Base-by-base conservation (phyloP, 345 rosid genomes). In the Moricandia moricandioides region DNA sequence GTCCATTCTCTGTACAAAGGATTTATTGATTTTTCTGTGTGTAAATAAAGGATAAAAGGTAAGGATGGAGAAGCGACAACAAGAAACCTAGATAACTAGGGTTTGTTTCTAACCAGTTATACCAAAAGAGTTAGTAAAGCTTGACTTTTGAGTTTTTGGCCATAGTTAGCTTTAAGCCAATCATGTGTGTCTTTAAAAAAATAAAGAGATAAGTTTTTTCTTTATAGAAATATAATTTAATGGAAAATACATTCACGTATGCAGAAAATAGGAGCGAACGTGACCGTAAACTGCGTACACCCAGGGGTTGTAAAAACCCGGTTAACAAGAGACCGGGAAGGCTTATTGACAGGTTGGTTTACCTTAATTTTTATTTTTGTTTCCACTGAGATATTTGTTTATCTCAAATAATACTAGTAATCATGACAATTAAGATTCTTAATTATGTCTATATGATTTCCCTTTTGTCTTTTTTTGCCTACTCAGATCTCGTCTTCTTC, bases 301-400 rank as follows among this genome's bases (percentile, higher is more conserved):
- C 99, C 99, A 2, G 99, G 99, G 12, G 86, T 95, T 6, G 99
- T 95, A 43, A 80, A 89, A 71, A 95, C 99, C 71, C 84, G 97
- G 73, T 89, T 95, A 63, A 92, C 97, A 26, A 83, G 99, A 72
- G 98, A 92, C 76, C 84, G 97, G 63, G 98, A 96, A 78, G 98
- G 99, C 65, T 75, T 87, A 13, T 66, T 85, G 57, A 95, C 99
- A 65, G 97, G 98, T 91, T 33, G 62, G 65, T 52, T 62, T 76
- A 40, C 39, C 14, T 63, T 75, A 10, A 6, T 43, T 49, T 11
- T 3, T n/a, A n/a, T n/a, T n/a, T 7, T 18, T 43, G 51, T 11
- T 17, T 7, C 56, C 21, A 8, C 58, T 58, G 6, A 21, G 33
- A 55, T 52, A 29, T 35, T 72, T 1, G 43, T 54, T 64, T 73